Evolutionary conservation across 2,329 filamentous ascomycete genomes (phyloP), one percentile per base, ranked within the genome.

Genomic region (Aphanocladium album): DNA sequence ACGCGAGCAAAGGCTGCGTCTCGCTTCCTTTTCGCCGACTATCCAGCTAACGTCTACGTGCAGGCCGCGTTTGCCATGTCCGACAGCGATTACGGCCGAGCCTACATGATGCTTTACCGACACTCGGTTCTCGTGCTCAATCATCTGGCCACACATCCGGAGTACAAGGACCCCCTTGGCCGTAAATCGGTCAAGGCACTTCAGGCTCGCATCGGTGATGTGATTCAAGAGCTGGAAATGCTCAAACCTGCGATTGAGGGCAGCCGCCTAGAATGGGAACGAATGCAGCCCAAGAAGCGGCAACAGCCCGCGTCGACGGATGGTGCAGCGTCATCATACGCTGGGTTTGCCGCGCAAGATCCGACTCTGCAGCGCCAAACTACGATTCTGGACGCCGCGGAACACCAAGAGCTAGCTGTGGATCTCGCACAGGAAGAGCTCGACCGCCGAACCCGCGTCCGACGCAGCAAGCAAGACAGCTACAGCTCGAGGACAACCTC

Each of bases 21-120:
- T 49, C 5, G 58, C 47, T 47, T 19, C 25, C 12, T 7, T 17
- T 17, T 16, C 8, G 21, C 7, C 27, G 14, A 12, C 25, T 7
- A n/a, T 17, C 21, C 8, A 33, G 5, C n/a, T 25, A 49, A 68
- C 70, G 57, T 70, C 64, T 67, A 45, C 60, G 37, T 59, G 43
- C 60, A 97, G 90, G 93, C 91, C 21, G 82, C 85, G 56, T 91
- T 93, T 67, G 96, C 96, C 71, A 83, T 95, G 68, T 83, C 84
- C 46, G 93, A 98, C 74, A 88, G 89, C 68, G 93, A 97, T 74
- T 86, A 91, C 65, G 86, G 92, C 67, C 89, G 95, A 70, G 90
- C 93, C 5, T 99, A 96, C 73, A 83, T 97, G 59, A 86, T 98
- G 62, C 84, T 96, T n/a, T 91, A 95, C 71, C 87, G 95, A 67